phyloP scores from a whole-genome alignment of 306 rosid species.

The Pyrus betulifolia region DNA sequence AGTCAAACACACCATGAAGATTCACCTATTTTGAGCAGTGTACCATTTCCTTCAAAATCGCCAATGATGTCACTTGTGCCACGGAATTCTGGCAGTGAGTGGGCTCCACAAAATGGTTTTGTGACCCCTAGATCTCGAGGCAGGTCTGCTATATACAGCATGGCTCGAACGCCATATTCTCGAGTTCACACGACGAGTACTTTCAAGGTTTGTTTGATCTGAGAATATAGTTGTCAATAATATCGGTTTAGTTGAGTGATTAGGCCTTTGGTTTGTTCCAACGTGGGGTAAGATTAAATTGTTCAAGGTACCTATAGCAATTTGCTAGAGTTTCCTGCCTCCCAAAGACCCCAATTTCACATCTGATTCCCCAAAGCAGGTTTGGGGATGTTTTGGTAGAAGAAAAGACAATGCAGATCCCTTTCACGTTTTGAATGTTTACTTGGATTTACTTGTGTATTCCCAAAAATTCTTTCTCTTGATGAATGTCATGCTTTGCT shows the following conservation, averaged over 20 bases:
- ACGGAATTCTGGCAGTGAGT: slow-evolving; percentile 38
- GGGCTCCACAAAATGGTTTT: slow-evolving; percentile 55
- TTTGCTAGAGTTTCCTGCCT: not conserved
- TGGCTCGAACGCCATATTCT: slow-evolving; percentile 84
- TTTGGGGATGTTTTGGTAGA: not conserved
- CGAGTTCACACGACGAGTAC: slow-evolving; percentile 41
- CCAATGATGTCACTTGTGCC: slow-evolving; percentile 47
- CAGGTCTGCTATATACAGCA: slow-evolving; percentile 78
- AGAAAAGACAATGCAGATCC: not conserved
- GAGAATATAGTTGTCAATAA: not conserved
- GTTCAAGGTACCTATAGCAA: not conserved
- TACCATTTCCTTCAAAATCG: slow-evolving; percentile 32
- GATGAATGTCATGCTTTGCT: not conserved
- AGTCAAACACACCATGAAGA: slow-evolving; percentile 32
- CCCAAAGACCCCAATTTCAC: not conserved
- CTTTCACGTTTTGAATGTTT: not conserved
- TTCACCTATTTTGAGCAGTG: slow-evolving; percentile 25
- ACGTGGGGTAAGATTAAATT: too few species aligned
- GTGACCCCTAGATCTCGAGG: slow-evolving; percentile 73
- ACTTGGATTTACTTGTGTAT: not conserved
- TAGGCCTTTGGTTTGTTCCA: not conserved
- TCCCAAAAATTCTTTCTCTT: not conserved
- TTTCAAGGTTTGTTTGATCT: slow-evolving; percentile 46
- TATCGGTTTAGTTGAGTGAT: not conserved
- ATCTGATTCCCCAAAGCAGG: not conserved